Conservation (phyloP, 768 basidiomycete species). For the Pilatotrama ljubarskyi region DNA sequence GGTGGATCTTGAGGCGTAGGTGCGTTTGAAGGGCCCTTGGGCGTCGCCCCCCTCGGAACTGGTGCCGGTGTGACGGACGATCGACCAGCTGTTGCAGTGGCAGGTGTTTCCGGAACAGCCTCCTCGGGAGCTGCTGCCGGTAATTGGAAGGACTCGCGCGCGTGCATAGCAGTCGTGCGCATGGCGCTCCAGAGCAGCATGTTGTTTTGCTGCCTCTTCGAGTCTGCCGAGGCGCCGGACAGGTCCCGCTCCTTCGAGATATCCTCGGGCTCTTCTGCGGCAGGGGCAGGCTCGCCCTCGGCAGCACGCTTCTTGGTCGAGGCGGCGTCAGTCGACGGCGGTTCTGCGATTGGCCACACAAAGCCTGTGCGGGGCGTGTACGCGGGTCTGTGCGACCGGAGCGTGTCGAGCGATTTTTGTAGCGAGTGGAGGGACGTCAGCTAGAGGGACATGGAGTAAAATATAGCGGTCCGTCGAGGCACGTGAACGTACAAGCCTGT, state of each 20-base stretch:
- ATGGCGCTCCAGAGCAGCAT: slow-evolving; percentile 74
- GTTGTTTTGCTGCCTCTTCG: slow-evolving; percentile 56
- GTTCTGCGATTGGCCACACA: slow-evolving; percentile 78
- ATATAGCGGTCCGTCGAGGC: background rate
- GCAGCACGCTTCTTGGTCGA: slow-evolving; percentile 41
- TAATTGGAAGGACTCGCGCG: slow-evolving; percentile 52
- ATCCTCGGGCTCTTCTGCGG: slow-evolving; percentile 16
- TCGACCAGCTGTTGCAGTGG: slow-evolving; percentile 28
- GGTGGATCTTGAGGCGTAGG: slow-evolving; percentile 47
- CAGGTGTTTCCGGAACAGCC: slow-evolving; percentile 29
- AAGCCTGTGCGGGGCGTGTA: slow-evolving; percentile 85
- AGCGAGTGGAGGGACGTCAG: slow-evolving; percentile 70
- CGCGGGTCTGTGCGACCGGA: slow-evolving; percentile 74
- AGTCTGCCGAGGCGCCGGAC: slow-evolving; percentile 13
- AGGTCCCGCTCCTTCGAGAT: slow-evolving; percentile 22
- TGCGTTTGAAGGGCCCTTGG: slow-evolving; percentile 35
- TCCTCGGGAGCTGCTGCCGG: slow-evolving; percentile 35
- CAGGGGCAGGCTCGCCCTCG: slow-evolving; percentile 17
- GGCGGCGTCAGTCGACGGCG: slow-evolving; percentile 42
- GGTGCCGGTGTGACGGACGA: slow-evolving; percentile 36
- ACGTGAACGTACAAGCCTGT: slow-evolving; percentile 62
- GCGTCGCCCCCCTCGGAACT: slow-evolving; percentile 30
- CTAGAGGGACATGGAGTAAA: slow-evolving; percentile 35
- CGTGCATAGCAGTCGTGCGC: slow-evolving; percentile 74
- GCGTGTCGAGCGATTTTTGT: slow-evolving; percentile 72